Percentiles rank a stretch among this genome's conserved stretches.
Evolutionary conservation across 2,329 filamentous ascomycete species (phyloP).

Genomic region (Cladosporium sp.): DNA sequence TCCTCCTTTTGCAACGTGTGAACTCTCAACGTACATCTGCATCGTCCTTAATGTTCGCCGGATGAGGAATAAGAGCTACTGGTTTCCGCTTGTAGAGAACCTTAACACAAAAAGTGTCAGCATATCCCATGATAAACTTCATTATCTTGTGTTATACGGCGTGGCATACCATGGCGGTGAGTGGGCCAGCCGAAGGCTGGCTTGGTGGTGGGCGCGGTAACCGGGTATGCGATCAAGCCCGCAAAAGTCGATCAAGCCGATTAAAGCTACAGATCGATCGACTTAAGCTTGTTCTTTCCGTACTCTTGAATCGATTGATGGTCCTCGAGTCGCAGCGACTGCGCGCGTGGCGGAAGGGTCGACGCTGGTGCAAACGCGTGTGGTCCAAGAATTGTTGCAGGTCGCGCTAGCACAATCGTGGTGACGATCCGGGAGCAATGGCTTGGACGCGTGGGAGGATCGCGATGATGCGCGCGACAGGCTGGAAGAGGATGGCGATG

Average conservation of each 20-base stretch:
- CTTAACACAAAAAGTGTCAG: constrained; percentile 43
- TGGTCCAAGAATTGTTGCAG: constrained; percentile 31
- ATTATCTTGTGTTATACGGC: background rate
- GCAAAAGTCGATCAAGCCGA: constrained; percentile 1
- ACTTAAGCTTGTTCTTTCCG: background rate
- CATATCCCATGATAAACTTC: background rate
- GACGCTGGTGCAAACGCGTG: constrained; percentile 13
- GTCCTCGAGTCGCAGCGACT: background rate
- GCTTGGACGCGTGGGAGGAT: constrained; percentile 21
- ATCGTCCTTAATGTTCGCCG: constrained; percentile 72
- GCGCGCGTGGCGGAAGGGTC: background rate
- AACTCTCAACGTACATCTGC: constrained; percentile 61
- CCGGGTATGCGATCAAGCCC: background rate
- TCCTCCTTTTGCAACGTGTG: background rate
- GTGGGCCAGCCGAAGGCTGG: background rate
- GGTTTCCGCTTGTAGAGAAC: constrained; percentile 96
- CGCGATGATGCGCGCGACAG: constrained; percentile 19
- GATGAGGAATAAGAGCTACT: constrained; percentile 72
- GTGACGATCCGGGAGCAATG: constrained; percentile 21
- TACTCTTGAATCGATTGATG: background rate
- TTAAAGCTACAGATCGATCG: constrained; percentile 6
- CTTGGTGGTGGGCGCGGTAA: background rate
- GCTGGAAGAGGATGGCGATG: constrained; percentile 16
- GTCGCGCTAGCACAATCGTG: constrained; percentile 90
- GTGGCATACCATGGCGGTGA: background rate